Percentiles rank a stretch among this genome's conserved stretches.
phyloP scores from a whole-genome alignment of 352 stramenopile genomes.

The Globisporangium alternatum region DNA sequence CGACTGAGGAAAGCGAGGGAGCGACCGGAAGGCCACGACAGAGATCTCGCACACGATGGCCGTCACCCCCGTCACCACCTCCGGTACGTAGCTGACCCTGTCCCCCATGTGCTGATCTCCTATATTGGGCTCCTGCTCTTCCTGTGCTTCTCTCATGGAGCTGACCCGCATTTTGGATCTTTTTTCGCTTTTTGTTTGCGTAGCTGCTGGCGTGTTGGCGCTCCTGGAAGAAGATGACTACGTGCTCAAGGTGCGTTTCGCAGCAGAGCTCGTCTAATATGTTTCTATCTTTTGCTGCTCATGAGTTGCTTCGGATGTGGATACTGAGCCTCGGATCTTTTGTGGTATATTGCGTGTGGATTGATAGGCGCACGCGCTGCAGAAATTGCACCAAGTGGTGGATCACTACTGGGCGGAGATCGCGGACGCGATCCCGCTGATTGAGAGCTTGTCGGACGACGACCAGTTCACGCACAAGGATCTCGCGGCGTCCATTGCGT shows the following conservation, averaged over 20 bases:
- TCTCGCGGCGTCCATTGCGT: conserved; percentile 90
- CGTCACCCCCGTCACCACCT: conserved; percentile 14
- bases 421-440: conserved; percentile 87
- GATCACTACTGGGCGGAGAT: conserved; percentile 95
- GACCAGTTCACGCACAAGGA: conserved; percentile 89
- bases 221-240: conserved; percentile 92
- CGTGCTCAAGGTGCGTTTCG: conserved; percentile 62
- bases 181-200: conserved; percentile 4
- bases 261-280: background rate
- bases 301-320: background rate
- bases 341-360: conserved; percentile 6
- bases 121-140: background rate
- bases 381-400: conserved; percentile 91
- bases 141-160: background rate
- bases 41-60: conserved; percentile 11
- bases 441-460: conserved; percentile 94
- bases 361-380: conserved; percentile 81
- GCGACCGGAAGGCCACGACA: background rate
- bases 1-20: conserved; percentile 3
- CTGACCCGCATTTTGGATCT: conserved; percentile 16
- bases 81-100: conserved; percentile 6
- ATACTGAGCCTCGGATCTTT: conserved; percentile 9
- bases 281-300: background rate
- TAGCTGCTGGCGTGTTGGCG: conserved; percentile 86
- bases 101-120: background rate